A percentile compares a stretch with the other conserved stretches of the same genome.
Conservation (phyloP, 2,329 filamentous ascomycete genomes). For the Verticillium zaregamsianum region DNA sequence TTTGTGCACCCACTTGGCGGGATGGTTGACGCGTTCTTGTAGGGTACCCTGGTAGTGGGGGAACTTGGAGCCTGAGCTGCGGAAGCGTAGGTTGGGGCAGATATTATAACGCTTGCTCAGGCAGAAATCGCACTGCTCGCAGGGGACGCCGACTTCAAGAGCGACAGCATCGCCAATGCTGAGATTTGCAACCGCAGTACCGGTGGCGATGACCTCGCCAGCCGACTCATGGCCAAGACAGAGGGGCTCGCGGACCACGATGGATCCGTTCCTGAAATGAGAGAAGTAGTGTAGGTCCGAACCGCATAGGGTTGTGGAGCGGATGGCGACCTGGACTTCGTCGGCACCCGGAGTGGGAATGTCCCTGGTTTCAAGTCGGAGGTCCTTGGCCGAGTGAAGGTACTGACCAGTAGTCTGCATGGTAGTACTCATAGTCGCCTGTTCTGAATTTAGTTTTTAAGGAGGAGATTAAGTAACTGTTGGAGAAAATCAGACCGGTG, state of each 20-base stretch:
- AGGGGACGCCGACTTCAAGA: constrained; percentile 62
- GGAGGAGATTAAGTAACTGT: too few relatives aligned
- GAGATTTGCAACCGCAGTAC: constrained; percentile 50
- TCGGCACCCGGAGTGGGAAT: not conserved
- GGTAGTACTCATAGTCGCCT: too few relatives aligned
- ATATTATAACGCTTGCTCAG: constrained; percentile 37
- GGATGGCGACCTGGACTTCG: constrained; percentile 50
- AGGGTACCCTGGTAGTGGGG: constrained; percentile 29
- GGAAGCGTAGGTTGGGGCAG: constrained; percentile 28
- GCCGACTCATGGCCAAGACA: constrained; percentile 59
- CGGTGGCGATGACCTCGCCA: constrained; percentile 54
- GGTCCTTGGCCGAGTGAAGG: too few relatives aligned
- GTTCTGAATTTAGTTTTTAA: too few relatives aligned
- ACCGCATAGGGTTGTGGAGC: constrained; percentile 52
- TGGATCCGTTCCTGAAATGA: constrained; percentile 54
- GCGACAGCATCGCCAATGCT: constrained; percentile 62
- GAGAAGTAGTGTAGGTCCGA: constrained; percentile 55
- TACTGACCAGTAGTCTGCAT: too few relatives aligned
- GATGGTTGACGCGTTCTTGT: constrained; percentile 25
- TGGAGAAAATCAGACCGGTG: too few relatives aligned
- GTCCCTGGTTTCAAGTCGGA: too few relatives aligned
- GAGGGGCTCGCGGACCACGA: constrained; percentile 36
- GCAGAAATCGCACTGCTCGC: constrained; percentile 37
- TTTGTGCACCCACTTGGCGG: constrained; percentile 24
- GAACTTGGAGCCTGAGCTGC: constrained; percentile 20